phyloP scores from a whole-genome alignment of 306 rosid species.

The Delonix regia region DNA sequence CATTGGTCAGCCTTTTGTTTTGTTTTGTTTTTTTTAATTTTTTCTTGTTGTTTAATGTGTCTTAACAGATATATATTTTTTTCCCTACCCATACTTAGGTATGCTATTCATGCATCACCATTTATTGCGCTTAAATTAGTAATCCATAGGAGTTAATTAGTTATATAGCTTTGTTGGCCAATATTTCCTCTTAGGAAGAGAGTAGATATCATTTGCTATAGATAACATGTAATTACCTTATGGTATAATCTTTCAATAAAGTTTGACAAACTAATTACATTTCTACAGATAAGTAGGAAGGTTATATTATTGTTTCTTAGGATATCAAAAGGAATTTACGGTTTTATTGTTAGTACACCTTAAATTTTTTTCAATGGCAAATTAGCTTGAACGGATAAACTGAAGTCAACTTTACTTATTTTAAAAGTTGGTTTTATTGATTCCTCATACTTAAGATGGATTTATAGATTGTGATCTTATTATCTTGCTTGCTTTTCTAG shows the following conservation, averaged over 20 bases:
- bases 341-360: background rate
- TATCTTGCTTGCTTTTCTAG: background rate
- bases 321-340: background rate
- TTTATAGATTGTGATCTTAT: background rate
- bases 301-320: background rate
- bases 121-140: background rate
- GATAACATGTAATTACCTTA: background rate
- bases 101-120: background rate
- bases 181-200: background rate
- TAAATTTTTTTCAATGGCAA: background rate
- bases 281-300: background rate
- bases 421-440: background rate
- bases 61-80: background rate
- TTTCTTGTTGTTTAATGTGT: too few species aligned
- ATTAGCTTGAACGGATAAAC: background rate
- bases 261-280: background rate
- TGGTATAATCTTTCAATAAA: background rate
- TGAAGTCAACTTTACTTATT: background rate
- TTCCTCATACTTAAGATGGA: background rate
- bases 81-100: background rate
- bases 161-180: background rate
- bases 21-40: too few species aligned
- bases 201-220: background rate
- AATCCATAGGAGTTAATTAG: background rate
- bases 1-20: background rate